Evolutionary conservation across 169 alveolate species (phyloP).

Genomic region (Cryptosporidium meleagridis): DNA sequence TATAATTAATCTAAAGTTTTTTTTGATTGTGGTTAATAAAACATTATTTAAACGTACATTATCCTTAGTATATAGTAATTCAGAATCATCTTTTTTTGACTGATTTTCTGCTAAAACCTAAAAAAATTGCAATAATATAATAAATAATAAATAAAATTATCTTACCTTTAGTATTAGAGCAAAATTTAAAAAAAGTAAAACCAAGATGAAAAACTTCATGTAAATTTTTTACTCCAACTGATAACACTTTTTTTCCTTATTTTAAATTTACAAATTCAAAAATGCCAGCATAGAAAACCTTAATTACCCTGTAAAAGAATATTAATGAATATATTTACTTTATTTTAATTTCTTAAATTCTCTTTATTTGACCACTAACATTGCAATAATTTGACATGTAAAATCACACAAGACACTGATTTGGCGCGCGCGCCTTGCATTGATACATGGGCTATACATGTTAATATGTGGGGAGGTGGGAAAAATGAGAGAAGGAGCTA

Average conservation of each 20-base stretch:
- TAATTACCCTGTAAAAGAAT: too few species aligned
- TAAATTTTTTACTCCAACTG: neutral
- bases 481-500: too few species aligned
- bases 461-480: neutral
- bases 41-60: neutral
- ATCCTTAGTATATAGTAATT: neutral
- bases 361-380: neutral
- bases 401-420: neutral
- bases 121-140: too few species aligned
- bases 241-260: neutral
- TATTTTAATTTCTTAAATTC: too few species aligned
- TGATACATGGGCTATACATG: neutral
- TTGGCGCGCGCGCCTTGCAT: neutral
- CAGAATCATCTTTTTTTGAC: neutral
- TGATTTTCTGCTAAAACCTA: neutral
- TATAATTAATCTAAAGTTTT: neutral
- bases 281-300: neutral
- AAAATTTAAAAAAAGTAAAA: neutral
- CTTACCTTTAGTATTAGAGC: neutral
- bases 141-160: too few species aligned
- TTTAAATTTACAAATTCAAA: neutral
- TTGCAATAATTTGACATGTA: neutral
- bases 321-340: too few species aligned
- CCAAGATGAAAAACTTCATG: neutral
- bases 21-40: neutral